Percentiles rank a stretch among this genome's conserved stretches.
These are phyloP conservation scores for Suillus occidentalis DNA, from an alignment of 768 basidiomycete genomes.

Conservation along the genomic window DNA sequence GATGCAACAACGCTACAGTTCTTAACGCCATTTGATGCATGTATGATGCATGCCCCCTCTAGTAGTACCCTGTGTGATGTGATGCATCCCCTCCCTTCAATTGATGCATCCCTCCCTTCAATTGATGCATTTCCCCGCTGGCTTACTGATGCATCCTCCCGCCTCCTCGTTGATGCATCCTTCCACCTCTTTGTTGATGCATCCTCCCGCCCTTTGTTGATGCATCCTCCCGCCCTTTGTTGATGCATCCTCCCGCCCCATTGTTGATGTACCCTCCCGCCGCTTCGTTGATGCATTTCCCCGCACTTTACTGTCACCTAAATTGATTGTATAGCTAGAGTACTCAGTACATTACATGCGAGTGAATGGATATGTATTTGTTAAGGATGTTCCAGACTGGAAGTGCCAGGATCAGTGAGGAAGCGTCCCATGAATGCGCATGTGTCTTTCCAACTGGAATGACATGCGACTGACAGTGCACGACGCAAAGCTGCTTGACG, in stretches of 20 bases:
- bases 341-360: not conserved
- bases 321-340: not conserved
- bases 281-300: not conserved
- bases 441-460: not conserved
- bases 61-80: not conserved
- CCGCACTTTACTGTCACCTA: not conserved
- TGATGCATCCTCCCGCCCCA: not conserved
- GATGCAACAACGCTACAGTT: not conserved
- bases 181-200: not conserved
- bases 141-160: not conserved
- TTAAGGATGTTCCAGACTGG: no score
- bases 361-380: no score
- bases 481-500: not conserved
- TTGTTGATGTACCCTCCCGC: no score
- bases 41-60: not conserved
- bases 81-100: not conserved
- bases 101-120: not conserved
- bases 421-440: not conserved
- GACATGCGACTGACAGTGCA: not conserved
- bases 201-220: not conserved
- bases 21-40: not conserved
- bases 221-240: not conserved
- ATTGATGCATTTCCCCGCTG: not conserved
- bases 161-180: not conserved
- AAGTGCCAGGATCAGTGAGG: no score